A percentile compares a stretch with the other conserved stretches of the same genome.
phyloP scores from a whole-genome alignment of 2,329 filamentous ascomycete genomes.

The Dactylellina sp. region DNA sequence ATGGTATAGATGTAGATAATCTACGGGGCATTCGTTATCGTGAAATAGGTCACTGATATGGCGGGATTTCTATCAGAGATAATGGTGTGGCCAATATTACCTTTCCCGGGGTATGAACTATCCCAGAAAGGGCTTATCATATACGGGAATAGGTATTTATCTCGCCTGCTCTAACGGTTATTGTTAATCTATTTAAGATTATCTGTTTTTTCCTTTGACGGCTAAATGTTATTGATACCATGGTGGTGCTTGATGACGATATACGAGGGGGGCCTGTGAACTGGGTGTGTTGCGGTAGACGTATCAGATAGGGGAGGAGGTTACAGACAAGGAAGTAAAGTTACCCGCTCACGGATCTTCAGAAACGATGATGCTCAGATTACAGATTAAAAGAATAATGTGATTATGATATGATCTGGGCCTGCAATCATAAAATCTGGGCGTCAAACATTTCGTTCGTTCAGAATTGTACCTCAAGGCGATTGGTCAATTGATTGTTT shows the following conservation, averaged over 20 bases:
- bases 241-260: constrained; percentile 22
- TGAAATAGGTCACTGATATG: constrained; percentile 3
- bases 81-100: constrained; percentile 1
- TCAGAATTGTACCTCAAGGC: background rate
- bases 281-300: constrained; percentile 34
- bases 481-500: constrained; percentile 2
- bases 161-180: constrained; percentile 1
- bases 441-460: too few relatives aligned
- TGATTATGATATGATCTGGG: constrained; percentile 34
- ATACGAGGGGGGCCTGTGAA: background rate
- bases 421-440: background rate
- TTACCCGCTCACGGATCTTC: constrained; percentile 13
- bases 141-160: background rate
- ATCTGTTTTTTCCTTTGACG: constrained; percentile 8
- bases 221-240: constrained; percentile 3
- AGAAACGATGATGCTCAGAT: too few relatives aligned
- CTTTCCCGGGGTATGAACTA: background rate
- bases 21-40: too few relatives aligned
- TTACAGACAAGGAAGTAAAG: background rate
- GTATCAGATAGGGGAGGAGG: constrained; percentile 29
- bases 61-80: constrained; percentile 1
- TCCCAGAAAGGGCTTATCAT: too few relatives aligned
- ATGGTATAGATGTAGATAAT: too few relatives aligned
- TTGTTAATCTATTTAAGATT: constrained; percentile 27
- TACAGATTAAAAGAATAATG: background rate